Evolutionary conservation across 1,284 basidiomycete species (phyloP), one percentile per base, ranked within the genome.

Genomic region (Cerioporus squamosus): DNA sequence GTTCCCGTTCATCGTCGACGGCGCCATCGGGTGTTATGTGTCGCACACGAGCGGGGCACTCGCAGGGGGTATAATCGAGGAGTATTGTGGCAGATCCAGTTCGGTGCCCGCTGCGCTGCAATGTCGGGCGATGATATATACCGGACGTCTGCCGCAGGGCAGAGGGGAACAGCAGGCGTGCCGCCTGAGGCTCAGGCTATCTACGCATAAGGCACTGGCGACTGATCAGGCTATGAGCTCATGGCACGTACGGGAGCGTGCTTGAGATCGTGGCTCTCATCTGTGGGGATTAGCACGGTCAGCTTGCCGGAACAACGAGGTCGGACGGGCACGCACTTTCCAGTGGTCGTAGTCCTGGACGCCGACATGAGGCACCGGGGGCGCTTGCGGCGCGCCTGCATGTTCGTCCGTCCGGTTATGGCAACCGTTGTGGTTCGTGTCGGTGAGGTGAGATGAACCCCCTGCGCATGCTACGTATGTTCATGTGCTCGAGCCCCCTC

Each of bases 141-240:
- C 57, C 55, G 33, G 17, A n/a, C 9, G 49, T 33, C 45, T 20
- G 53, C 46, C 39, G 59, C 61, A 60, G 64, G 64, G 64, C 64
- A 65, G 39, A 65, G 64, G 64, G 64, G 61, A 65, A 51, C 49
- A 24, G 46, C 24, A 46, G 53, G 47, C 57, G 50, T 57, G 62
- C 53, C 57, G 57, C 50, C 46, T 47, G 48, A 42, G 40, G n/a
- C 20, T n/a, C 40, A 53, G 59, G 40, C 29, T 53, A 26, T 56
- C 51, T 39, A 47, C 53, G 49, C 53, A 26, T 46, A 48, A 51
- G 51, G 59, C 45, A 39, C 20, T 52, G 59, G 57, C 53, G 57
- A 59, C 33, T 55, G 59, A 59, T 57, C 57, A 59, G 59, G 49
- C 54, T 53, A 51, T 47, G 44, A 44, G 45, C 43, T 51, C 59